Evolutionary conservation across 805 yeast genomes (phyloP), one percentile per base, ranked within the genome.

Genomic region (Hanseniaspora osmophila): DNA sequence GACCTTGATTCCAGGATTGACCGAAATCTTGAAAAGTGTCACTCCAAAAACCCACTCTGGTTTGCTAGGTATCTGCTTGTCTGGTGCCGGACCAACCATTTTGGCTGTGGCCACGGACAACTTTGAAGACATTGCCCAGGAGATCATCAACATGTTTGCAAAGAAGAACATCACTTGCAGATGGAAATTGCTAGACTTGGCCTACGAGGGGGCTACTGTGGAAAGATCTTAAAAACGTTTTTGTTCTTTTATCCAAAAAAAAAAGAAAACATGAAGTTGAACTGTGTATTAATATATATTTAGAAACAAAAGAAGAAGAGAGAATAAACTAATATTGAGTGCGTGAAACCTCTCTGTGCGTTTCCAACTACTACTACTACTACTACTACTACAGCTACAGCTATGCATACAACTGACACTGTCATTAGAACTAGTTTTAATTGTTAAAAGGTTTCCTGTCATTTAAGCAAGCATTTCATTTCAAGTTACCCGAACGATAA

Each of bases 61-160:
- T 3, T 70, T 88, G 42, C 71, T 92, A 48, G 98, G 98, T 44
- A 85, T 92, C 54, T 92, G 98, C 61, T 71, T 92, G 48, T 83
- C 95, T 27, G 98, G 98, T 44, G 98, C 98, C 6, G 98, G 98
- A 9, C 98, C 98, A 47, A 92, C 98, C 7, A 88, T 92, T 47
- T 68, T 92, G 51, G 94, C 95, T 38, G 72, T 92, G 51, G 97
- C 98, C 4, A 87, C 96, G 3, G 80, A 75, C 16, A 84, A 85
- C 61, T 92, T 78, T 54, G 96, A 87, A 7, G 71, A 67, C 11
- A 87, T 92, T 54, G 95, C 98, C 7, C 59, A 62, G 6, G 84
- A 78, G 44, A 87, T 92, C 51, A 71, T 86, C 43, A 64, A 65
- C 46, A 72, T 84, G 47, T 88, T 92, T 64, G 62, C 70, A 44